Percentiles rank a stretch among this genome's conserved stretches.
These are phyloP conservation scores for Cryptosporidium muris DNA, from an alignment of 169 alveolate species.

Conservation along the genomic window DNA sequence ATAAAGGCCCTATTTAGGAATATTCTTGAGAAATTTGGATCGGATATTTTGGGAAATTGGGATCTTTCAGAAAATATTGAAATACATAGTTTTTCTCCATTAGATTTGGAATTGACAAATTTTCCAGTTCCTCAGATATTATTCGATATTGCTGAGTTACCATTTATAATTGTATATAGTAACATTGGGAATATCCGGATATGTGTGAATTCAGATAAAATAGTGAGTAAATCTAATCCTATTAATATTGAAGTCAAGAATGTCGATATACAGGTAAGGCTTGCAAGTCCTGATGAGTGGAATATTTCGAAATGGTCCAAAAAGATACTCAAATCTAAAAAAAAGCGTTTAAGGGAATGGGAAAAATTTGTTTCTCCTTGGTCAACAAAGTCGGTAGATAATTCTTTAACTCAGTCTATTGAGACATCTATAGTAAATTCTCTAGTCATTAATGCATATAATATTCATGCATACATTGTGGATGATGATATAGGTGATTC, in stretches of 20 bases:
- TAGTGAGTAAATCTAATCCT: conserved; percentile 54
- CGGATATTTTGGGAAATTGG: conserved; percentile 60
- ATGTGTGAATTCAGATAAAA: conserved; percentile 70
- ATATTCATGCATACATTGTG: conserved; percentile 77
- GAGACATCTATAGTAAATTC: conserved; percentile 81
- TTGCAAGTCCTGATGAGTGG: conserved; percentile 63
- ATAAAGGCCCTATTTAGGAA: conserved; percentile 47
- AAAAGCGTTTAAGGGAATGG: conserved; percentile 32
- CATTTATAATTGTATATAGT: conserved; percentile 81
- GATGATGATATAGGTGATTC: conserved; percentile 80
- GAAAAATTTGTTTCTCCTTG: conserved; percentile 53
- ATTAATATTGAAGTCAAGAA: conserved; percentile 58
- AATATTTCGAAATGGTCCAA: conserved; percentile 53
- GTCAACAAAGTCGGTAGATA: conserved; percentile 74
- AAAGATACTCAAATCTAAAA: conserved; percentile 31
- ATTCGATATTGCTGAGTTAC: conserved; percentile 81
- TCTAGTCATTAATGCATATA: conserved; percentile 76
- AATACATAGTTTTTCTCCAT: conserved; percentile 51
- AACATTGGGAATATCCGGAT: conserved; percentile 80
- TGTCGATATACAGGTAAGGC: conserved; percentile 57
- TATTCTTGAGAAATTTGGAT: conserved; percentile 54
- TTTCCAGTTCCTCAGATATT: conserved; percentile 82
- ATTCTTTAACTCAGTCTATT: conserved; percentile 75
- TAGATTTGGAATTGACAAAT: conserved; percentile 80
- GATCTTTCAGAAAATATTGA: conserved; percentile 54